Evolutionary conservation across 2,329 filamentous ascomycete species (phyloP).

Genomic region (Ophiostoma pallidulum): DNA sequence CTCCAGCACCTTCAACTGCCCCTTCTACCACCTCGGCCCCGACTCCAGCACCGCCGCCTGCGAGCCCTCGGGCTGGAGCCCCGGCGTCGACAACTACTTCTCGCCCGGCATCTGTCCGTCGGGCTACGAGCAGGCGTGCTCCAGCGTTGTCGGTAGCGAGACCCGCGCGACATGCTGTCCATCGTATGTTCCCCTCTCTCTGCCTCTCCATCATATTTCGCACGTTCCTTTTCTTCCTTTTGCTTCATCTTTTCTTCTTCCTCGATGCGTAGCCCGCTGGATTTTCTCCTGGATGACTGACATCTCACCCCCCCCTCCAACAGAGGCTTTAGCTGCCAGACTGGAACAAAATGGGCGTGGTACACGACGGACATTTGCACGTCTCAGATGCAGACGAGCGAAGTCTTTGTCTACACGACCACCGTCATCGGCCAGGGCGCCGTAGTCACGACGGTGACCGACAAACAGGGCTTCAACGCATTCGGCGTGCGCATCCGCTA

Average conservation of each 20-base stretch:
- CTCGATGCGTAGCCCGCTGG: too few relatives aligned
- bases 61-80: constrained; percentile 3
- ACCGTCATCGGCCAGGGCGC: constrained; percentile 1
- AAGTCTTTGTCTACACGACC: constrained; percentile 2
- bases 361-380: constrained; percentile 8
- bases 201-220: too few relatives aligned
- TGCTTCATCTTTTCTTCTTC: neutral
- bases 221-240: neutral
- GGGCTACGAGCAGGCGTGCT: constrained; percentile 9
- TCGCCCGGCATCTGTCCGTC: constrained; percentile 13
- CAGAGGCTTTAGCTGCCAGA: constrained; percentile 7
- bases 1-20: neutral
- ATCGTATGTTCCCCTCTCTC: neutral
- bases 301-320: neutral
- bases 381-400: neutral
- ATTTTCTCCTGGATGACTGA: too few relatives aligned
- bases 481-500: constrained; percentile 11
- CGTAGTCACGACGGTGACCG: neutral
- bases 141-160: neutral
- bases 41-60: constrained; percentile 3
- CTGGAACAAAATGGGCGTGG: constrained; percentile 1
- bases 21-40: constrained; percentile 7
- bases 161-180: constrained; percentile 13
- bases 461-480: constrained; percentile 9
- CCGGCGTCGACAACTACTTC: neutral